Evolutionary conservation across 179 eudicot genomes (phyloP), one percentile per base, ranked within the genome.

Genomic region (Carnegiea gigantea): DNA sequence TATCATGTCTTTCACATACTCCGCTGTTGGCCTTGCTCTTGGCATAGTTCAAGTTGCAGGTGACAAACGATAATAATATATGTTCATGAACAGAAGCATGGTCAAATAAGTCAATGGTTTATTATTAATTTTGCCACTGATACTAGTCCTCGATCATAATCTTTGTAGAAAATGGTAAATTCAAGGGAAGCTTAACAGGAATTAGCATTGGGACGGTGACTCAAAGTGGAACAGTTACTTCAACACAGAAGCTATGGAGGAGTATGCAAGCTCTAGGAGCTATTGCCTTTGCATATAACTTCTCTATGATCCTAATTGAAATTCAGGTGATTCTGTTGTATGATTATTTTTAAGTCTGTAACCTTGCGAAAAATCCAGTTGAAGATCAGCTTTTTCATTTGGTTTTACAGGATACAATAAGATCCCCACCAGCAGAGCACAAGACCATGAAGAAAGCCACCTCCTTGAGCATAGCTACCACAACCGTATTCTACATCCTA

Each of bases 1-100:
- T 9, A 67, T 87, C 40, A 87, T 87, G 89, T 87, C 89, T 40
- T 87, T 87, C 74, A 87, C 89, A 20, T 87, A 87, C 78, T 87
- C 89, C 13, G 28, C 79, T 5, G 77, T 87, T 80, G 89, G 89
- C n/a, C 86, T 85, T 83, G 81, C 85, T 38, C 85, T 85, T 70
- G 87, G 87, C 9, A 79, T 85, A 9, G 85, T 85, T 13, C 49
- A 85, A 82, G 85, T 82, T 80, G 81, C 74, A 59, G 84, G 84
- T 82, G 30, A 76, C 67, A 51, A 76, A 5, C 15, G 18, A 28
- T 4, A 67, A 67, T 28, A 15, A 26, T 67, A 30, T 3, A 67
- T 28, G 17, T 26, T 64, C 30, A n/a, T 24, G 2, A 54, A 54
- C n/a, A 14, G 60, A 54, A 57, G 62, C 62, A 15, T 18, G n/a